A percentile compares a stretch with the other conserved stretches of the same genome.
Conservation (phyloP, 768 basidiomycete genomes). For the Tulasnella sp. region DNA sequence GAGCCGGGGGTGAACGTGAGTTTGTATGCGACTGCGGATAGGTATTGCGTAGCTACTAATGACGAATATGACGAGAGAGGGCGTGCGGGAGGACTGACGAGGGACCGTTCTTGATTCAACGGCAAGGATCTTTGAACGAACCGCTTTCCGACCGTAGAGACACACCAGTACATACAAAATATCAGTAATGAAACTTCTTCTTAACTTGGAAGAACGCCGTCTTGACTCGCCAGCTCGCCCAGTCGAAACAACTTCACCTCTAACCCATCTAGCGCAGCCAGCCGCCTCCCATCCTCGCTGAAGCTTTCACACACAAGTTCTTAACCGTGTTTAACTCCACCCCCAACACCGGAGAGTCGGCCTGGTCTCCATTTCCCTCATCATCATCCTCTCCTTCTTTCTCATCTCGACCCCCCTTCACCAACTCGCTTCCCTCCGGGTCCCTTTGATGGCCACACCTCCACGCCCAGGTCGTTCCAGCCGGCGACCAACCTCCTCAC, state of each 20-base stretch:
- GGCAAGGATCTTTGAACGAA: constrained; percentile 36
- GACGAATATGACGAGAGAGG: constrained; percentile 27
- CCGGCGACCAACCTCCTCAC: constrained; percentile 45
- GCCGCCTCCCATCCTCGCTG: constrained; percentile 82
- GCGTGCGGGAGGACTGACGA: constrained; percentile 43
- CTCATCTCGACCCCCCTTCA: too few species aligned
- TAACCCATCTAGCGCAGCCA: constrained; percentile 77
- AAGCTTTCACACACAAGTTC: constrained; percentile 70
- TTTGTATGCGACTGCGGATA: constrained; percentile 28
- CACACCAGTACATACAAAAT: too few species aligned
- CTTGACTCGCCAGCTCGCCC: constrained; percentile 38
- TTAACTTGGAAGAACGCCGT: too few species aligned
- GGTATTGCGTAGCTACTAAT: constrained; percentile 6
- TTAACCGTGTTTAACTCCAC: constrained; percentile 80
- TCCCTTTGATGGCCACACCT: constrained; percentile 59
- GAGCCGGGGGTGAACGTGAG: constrained; percentile 75
- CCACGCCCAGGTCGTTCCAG: constrained; percentile 55
- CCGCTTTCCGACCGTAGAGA: constrained; percentile 21
- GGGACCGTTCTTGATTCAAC: constrained; percentile 58
- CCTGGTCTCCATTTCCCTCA: constrained; percentile 42
- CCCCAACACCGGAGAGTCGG: constrained; percentile 77
- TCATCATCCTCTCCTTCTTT: constrained; percentile 31
- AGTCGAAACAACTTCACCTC: constrained; percentile 81
- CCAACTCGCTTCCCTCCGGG: not conserved
- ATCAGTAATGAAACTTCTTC: too few species aligned